Evolutionary conservation across 2,329 filamentous ascomycete species (phyloP).

Genomic region (Colletotrichum melonis): DNA sequence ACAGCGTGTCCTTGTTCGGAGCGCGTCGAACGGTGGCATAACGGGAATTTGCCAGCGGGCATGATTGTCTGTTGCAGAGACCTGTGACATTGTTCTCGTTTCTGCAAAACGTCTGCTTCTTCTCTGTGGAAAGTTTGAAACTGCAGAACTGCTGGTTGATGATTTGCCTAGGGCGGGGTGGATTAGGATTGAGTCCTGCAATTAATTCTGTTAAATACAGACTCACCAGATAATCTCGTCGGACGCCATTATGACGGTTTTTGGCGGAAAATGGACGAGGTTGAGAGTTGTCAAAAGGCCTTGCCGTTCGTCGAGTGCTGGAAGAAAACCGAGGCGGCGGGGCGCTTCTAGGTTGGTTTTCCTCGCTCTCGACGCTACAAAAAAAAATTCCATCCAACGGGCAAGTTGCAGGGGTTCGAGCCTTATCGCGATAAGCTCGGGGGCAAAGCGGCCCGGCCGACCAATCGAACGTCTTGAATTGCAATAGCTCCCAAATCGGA

Average conservation of each 20-base stretch:
- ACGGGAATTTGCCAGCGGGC: constrained; percentile 88
- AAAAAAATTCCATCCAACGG: constrained; percentile 25
- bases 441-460: constrained; percentile 14
- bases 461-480: constrained; percentile 26
- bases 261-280: constrained; percentile 5
- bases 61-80: constrained; percentile 87
- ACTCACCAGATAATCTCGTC: constrained; percentile 88
- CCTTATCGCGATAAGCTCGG: constrained; percentile 35
- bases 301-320: constrained; percentile 24
- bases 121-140: constrained; percentile 91
- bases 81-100: constrained; percentile 92
- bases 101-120: constrained; percentile 92
- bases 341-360: constrained; percentile 27
- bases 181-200: not conserved
- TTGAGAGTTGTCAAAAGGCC: not conserved
- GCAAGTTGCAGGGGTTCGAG: constrained; percentile 13
- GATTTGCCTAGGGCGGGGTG: constrained; percentile 68
- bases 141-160: constrained; percentile 96
- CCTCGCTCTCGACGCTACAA: constrained; percentile 24
- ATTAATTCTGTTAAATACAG: not conserved
- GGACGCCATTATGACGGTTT: constrained; percentile 74
- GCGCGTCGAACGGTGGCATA: constrained; percentile 93
- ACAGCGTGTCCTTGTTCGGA: constrained; percentile 83
- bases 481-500: constrained; percentile 20
- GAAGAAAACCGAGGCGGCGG: constrained; percentile 32